Evolutionary conservation across 768 basidiomycete species (phyloP), one percentile per base, ranked within the genome.

Genomic region (Calvatia gigantea): DNA sequence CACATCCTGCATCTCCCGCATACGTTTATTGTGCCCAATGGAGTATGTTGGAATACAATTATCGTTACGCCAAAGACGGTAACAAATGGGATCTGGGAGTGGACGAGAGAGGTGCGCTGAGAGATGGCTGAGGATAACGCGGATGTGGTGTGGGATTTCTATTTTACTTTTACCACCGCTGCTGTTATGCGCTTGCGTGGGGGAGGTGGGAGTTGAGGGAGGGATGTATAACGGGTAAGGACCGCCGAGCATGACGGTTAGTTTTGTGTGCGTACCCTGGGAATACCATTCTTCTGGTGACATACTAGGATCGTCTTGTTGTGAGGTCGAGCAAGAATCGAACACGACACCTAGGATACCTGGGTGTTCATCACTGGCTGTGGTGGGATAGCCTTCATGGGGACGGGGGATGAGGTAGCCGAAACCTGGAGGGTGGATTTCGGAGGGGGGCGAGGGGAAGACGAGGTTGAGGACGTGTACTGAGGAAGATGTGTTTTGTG

Each of bases 341-440:
- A 98, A 98, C 9, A 98, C 86, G 28, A 87, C 85, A 11, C 96
- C 96, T 0, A 98, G 78, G 17, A 90, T 79, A 3, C 83, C 81
- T 9, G 76, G 68, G 3, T 58, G 45, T 2, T 51, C 57, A 23
- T 55, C 14, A 14, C 53, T 37, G 19, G 56, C 44, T 15, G 61
- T 49, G 11, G 58, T 53, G n/a, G 69, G 63, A 60, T 90, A 88
- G 19, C 77, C 86, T 4, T 68, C 68, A 29, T 70, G 71, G 0
- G 89, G 84, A 14, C 94, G 89, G 0, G 95, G 94, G 50, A 97
- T 80, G 64, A 99, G 86, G 73, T 94, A 98, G 7, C 96, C 96
- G 67, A 98, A 99, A 3, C 96, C 96, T 2, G 78, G 77, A 0
- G 94, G 93, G 62, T 93, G 88, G 46, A 95, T 77, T 21, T 67